These are phyloP conservation scores for Russula emetica DNA, from an alignment of 768 basidiomycete species.

Conservation along the genomic window DNA sequence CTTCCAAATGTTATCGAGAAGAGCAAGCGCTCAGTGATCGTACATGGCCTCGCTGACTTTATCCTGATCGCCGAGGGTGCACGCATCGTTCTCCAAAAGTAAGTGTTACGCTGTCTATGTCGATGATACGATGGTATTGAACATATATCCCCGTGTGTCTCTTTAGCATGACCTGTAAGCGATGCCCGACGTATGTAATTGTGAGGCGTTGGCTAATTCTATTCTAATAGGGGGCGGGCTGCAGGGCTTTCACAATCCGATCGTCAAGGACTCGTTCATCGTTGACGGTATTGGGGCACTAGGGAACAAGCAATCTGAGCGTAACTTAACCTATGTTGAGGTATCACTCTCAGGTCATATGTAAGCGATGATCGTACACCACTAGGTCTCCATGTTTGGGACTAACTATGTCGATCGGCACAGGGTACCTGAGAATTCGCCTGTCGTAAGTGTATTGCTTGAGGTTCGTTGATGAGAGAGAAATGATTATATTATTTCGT, in stretches of 20 bases:
- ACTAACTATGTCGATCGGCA: background rate
- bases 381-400: background rate
- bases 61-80: constrained; percentile 67
- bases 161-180: constrained; percentile 25
- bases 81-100: constrained; percentile 39
- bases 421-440: constrained; percentile 67
- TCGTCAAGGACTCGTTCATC: constrained; percentile 55
- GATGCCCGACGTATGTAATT: background rate
- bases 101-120: constrained; percentile 16
- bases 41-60: constrained; percentile 71
- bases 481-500: background rate
- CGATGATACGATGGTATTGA: background rate
- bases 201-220: background rate
- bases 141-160: background rate
- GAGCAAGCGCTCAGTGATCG: constrained; percentile 60
- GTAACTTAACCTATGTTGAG: constrained; percentile 64
- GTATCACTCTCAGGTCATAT: background rate
- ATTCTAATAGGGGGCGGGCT: constrained; percentile 47
- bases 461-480: background rate
- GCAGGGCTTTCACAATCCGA: constrained; percentile 74
- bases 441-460: constrained; percentile 41
- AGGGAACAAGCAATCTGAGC: constrained; percentile 63
- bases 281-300: constrained; percentile 59
- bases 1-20: constrained; percentile 75
- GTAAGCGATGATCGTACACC: background rate